A percentile compares a stretch with the other conserved stretches of the same genome.
phyloP scores from a whole-genome alignment of 2,329 filamentous ascomycete genomes.

The Xenosphaeropsis pyriputrescens region DNA sequence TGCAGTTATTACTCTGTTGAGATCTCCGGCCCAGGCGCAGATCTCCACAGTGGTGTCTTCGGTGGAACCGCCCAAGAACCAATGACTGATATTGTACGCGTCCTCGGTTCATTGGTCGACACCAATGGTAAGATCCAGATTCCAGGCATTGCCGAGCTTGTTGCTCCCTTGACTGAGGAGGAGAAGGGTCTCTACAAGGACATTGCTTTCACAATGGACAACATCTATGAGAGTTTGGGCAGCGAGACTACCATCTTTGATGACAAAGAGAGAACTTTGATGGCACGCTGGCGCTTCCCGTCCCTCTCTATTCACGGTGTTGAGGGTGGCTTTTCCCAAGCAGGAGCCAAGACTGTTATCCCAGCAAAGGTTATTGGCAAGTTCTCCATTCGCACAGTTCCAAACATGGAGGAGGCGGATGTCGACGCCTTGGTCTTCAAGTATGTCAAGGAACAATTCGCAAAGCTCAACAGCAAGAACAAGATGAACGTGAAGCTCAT shows the following conservation, averaged over 20 bases:
- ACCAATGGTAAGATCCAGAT: slow-evolving; percentile 86
- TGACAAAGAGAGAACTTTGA: slow-evolving; percentile 83
- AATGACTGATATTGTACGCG: slow-evolving; percentile 84
- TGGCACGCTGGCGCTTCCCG: slow-evolving; percentile 92
- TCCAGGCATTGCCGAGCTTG: slow-evolving; percentile 85
- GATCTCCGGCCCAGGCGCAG: slow-evolving; percentile 79
- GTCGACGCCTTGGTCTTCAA: slow-evolving; percentile 78
- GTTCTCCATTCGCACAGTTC: slow-evolving; percentile 95
- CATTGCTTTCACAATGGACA: slow-evolving; percentile 94
- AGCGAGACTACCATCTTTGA: slow-evolving; percentile 76
- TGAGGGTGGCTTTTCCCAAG: slow-evolving; percentile 85
- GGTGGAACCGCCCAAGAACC: slow-evolving; percentile 94
- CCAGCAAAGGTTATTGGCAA: slow-evolving; percentile 96
- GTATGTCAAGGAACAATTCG: slow-evolving; percentile 72
- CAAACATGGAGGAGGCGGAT: slow-evolving; percentile 86
- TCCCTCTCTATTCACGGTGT: slow-evolving; percentile 89
- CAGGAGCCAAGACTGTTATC: slow-evolving; percentile 96
- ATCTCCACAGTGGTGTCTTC: slow-evolving; percentile 94
- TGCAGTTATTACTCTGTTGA: slow-evolving; percentile 97
- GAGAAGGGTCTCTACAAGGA: slow-evolving; percentile 77
- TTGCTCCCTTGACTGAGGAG: slow-evolving; percentile 74
- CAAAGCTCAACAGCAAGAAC: slow-evolving; percentile 86
- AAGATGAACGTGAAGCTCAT: slow-evolving; percentile 66
- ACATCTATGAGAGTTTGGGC: slow-evolving; percentile 81
- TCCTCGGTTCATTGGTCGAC: slow-evolving; percentile 77